phyloP scores from a whole-genome alignment of 2,329 filamentous ascomycete genomes.

The Beauveria bassiana region DNA sequence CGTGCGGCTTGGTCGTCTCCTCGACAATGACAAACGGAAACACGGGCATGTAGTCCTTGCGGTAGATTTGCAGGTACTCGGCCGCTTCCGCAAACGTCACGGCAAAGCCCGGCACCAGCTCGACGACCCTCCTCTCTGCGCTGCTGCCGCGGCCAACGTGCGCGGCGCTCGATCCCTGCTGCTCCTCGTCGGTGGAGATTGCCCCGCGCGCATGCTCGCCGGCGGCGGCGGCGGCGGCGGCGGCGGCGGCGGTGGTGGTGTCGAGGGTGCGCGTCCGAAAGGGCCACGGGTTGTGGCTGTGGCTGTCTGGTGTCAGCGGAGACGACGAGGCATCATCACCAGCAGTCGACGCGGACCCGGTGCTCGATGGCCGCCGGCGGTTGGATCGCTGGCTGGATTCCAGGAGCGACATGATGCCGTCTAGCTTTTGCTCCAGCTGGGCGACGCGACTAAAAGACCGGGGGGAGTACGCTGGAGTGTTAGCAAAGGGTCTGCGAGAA shows the following conservation, averaged over 20 bases:
- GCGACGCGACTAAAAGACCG: constrained; percentile 18
- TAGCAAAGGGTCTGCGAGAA: no score
- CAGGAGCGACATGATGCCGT: constrained; percentile 22
- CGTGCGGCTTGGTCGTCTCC: constrained; percentile 15
- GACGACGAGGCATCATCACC: constrained; percentile 12
- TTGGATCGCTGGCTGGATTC: constrained; percentile 2
- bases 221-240: not conserved
- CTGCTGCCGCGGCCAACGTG: not conserved
- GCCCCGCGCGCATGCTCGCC: no score
- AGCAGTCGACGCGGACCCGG: not conserved
- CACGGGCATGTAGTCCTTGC: constrained; percentile 19
- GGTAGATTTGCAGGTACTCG: constrained; percentile 21
- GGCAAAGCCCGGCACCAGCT: constrained; percentile 21
- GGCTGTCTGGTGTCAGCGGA: constrained; percentile 12
- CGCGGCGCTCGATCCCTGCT: not conserved
- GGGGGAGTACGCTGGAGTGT: no score
- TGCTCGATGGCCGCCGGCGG: not conserved
- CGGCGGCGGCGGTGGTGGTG: not conserved
- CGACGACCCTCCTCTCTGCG: not conserved
- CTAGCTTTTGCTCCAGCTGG: constrained; percentile 23
- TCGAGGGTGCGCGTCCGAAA: not conserved
- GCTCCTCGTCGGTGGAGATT: not conserved
- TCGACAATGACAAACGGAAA: constrained; percentile 26
- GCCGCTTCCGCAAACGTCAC: constrained; percentile 23
- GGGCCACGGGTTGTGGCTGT: not conserved